These are phyloP conservation scores for Globisporangium emineosum DNA, from an alignment of 352 stramenopile species.

Conservation along the genomic window DNA sequence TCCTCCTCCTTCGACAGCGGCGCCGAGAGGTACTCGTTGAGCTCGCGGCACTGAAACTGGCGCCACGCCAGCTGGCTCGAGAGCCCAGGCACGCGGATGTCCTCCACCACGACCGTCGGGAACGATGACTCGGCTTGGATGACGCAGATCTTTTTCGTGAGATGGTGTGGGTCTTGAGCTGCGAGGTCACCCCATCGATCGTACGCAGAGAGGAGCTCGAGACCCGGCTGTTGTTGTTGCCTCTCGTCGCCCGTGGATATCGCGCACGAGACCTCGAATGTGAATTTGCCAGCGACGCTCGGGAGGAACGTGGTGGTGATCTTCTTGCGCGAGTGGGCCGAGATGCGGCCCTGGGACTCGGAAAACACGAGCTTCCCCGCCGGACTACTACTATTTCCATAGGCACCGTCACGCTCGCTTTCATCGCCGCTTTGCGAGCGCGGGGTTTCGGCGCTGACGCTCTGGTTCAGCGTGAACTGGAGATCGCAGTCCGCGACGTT, in stretches of 20 bases:
- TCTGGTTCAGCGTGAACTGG: constrained; percentile 41
- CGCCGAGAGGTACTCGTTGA: constrained; percentile 66
- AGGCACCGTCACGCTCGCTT: not conserved
- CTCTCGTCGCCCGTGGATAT: constrained; percentile 21
- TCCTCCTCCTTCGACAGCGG: constrained; percentile 44
- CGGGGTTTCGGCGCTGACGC: constrained; percentile 17
- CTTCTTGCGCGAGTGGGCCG: constrained; percentile 71
- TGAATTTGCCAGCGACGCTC: constrained; percentile 55
- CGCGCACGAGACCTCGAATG: constrained; percentile 66
- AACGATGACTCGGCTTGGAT: constrained; percentile 81
- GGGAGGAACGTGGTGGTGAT: constrained; percentile 80
- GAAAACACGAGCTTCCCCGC: constrained; percentile 50
- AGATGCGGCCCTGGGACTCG: constrained; percentile 56
- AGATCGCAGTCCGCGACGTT: constrained; percentile 84
- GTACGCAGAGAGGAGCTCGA: constrained; percentile 17
- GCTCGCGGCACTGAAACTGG: constrained; percentile 69
- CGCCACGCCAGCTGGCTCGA: constrained; percentile 57
- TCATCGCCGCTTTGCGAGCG: not conserved
- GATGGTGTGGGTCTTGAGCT: not conserved
- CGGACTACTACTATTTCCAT: not conserved
- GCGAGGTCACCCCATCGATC: constrained; percentile 19
- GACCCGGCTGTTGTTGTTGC: not conserved
- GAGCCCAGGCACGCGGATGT: constrained; percentile 62
- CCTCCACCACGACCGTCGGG: constrained; percentile 80
- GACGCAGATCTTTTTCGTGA: constrained; percentile 24